phyloP scores from a whole-genome alignment of 306 rosid species.

The Cicer pinnatifidum region DNA sequence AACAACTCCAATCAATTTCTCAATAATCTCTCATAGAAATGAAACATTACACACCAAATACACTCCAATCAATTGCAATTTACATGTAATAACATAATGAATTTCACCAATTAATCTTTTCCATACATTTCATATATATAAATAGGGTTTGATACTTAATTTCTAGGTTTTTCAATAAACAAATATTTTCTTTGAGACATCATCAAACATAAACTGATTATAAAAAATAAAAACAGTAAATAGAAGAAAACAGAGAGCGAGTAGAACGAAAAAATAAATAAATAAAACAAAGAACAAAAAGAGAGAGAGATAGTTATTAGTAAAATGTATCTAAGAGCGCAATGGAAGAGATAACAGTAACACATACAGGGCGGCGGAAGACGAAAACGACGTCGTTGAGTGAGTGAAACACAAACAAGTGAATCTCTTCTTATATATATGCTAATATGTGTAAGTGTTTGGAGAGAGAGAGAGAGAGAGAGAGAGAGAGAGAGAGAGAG shows the following conservation, averaged over 20 bases:
- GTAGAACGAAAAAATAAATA: background rate
- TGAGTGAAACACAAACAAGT: background rate
- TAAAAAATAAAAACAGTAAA: background rate
- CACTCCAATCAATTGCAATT: background rate
- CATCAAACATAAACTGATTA: background rate
- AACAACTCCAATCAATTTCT: background rate
- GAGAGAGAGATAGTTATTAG: no score
- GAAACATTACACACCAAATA: background rate
- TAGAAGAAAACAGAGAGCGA: background rate
- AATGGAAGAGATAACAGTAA: background rate
- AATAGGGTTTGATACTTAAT: slow-evolving; percentile 2
- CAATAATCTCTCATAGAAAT: background rate
- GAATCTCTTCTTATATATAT: no score
- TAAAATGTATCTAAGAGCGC: background rate
- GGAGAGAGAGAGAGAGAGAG: background rate
- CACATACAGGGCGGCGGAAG: slow-evolving; percentile 26
- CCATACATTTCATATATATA: no score
- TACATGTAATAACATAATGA: background rate
- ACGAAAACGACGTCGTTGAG: background rate
- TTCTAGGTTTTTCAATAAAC: background rate
- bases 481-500: background rate
- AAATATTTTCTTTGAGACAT: background rate
- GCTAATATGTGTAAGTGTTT: no score
- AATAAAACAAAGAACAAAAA: background rate
- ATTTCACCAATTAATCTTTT: no score